Base-by-base conservation (phyloP, 2,329 filamentous ascomycete species). In the Lachnellula suecica region DNA sequence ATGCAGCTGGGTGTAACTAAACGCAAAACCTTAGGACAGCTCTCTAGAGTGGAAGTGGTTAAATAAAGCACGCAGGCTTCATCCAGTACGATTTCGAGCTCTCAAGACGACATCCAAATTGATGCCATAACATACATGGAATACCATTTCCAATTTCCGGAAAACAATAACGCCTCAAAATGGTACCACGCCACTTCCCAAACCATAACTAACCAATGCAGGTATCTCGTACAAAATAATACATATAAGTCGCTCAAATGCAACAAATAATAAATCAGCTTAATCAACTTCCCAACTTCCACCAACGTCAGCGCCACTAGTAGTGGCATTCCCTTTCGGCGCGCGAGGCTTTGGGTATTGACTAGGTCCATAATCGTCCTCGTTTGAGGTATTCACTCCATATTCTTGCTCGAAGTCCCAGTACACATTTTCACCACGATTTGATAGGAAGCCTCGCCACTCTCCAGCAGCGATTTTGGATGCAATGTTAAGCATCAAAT, bases 401-500 rank as follows among this genome's bases (percentile, higher is more conserved):
- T 66, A 64, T 58, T 67, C 61, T 20, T 68, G 64, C 46, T 67
- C 65, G 58, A 81, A 83, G 62, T 85, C 82, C 82, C 82, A 85
- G 43, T 80, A 73, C 3, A 84, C 82, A 50, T 83, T 80, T 27
- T 75, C 75, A 47, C 76, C 72, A 10, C 81, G 81, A 46, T 78
- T 76, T 13, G 51, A 52, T 47, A 83, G 74, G 60, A 80, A 71
- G 56, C 81, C 87, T 64, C 81, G 74, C 85, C 79, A 84, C 71
- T 82, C 77, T 17, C 81, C 82, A 25, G 77, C 76, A 1, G 85
- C 80, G 56, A 96, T 90, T 56, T 82, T 84, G 0, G 88, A 85
- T 1, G 91, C 89, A 51, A 96, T 89, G 51, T 84, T 84, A 4
- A 96, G 79, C 78, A 96, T 91, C 37, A 96, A 75, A 23, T 83